Conservation (phyloP, 768 basidiomycete species). For the Psilocybe sp. region DNA sequence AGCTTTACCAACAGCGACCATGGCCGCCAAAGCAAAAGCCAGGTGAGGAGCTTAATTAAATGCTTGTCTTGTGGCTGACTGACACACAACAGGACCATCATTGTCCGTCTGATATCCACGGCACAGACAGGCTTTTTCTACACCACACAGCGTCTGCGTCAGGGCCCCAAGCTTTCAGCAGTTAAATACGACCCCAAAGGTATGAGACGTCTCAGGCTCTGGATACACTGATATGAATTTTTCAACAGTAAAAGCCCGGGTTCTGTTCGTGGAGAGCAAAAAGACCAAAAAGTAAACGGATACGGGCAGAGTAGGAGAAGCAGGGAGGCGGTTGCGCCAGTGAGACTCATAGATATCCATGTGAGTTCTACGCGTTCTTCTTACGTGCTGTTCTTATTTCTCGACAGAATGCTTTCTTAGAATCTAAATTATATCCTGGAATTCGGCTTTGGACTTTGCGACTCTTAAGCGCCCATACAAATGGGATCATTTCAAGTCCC, state of each 20-base stretch:
- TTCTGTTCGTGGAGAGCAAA: conserved; percentile 77
- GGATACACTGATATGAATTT: background rate
- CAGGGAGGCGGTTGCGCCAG: background rate
- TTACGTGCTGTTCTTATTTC: too few species aligned
- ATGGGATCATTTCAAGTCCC: too few species aligned
- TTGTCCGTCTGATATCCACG: conserved; percentile 86
- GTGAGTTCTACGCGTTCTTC: too few species aligned
- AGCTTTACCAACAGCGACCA: conserved; percentile 20
- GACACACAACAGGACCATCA: conserved; percentile 56
- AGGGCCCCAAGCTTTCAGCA: conserved; percentile 78
- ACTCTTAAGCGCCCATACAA: too few species aligned
- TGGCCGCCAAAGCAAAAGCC: conserved; percentile 67
- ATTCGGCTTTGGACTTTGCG: too few species aligned
- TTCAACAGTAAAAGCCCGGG: conserved; percentile 58
- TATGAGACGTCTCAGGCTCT: conserved; percentile 28
- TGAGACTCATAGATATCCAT: too few species aligned
- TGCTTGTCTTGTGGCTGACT: background rate
- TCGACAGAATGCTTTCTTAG: too few species aligned
- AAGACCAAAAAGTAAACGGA: conserved; percentile 57
- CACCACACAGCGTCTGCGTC: conserved; percentile 72
- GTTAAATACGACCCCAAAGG: conserved; percentile 91
- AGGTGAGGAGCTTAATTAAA: conserved; percentile 32
- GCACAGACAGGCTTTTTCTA: conserved; percentile 93
- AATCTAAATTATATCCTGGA: too few species aligned
- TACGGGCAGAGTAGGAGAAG: background rate